Evolutionary conservation across 352 stramenopile species (phyloP).

Genomic region (Phytopythium mirpurense): DNA sequence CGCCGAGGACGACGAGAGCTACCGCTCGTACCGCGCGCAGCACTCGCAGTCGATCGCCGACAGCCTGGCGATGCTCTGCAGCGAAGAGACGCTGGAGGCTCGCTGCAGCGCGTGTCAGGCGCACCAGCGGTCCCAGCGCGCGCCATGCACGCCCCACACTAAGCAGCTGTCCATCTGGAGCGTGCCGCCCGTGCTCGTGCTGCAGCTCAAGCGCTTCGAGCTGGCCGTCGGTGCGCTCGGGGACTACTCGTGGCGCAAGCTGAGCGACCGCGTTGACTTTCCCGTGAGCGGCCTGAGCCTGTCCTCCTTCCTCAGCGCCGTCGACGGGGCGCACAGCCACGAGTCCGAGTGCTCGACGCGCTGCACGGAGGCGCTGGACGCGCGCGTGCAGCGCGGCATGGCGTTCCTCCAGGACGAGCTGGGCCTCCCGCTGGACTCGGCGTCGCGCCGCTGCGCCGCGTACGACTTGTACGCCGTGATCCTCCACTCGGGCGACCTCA

Average conservation of each 20-base stretch:
- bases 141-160: conserved; percentile 24
- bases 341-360: conserved; percentile 9
- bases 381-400: conserved; percentile 19
- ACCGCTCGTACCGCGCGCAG: conserved; percentile 20
- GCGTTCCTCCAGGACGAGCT: conserved; percentile 32
- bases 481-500: conserved; percentile 90
- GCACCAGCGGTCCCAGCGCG: background rate
- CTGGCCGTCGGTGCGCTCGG: conserved; percentile 12
- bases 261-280: conserved; percentile 90
- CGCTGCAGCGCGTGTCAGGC: conserved; percentile 32
- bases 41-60: conserved; percentile 26
- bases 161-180: conserved; percentile 51
- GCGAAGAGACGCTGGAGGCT: conserved; percentile 34
- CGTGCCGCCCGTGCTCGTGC: conserved; percentile 44
- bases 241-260: conserved; percentile 66
- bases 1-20: conserved; percentile 30
- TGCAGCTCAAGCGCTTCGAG: conserved; percentile 72
- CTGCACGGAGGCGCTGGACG: conserved; percentile 9
- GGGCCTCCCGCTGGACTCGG: conserved; percentile 32
- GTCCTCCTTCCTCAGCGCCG: conserved; percentile 21
- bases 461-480: conserved; percentile 95
- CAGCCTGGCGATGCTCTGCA: conserved; percentile 45
- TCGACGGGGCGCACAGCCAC: conserved; percentile 9
- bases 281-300: conserved; percentile 87
- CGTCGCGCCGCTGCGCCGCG: conserved; percentile 31